A percentile compares a stretch with the other conserved stretches of the same genome.
Evolutionary conservation across 2,329 filamentous ascomycete genomes (phyloP).

Genomic region (Chalaropsis ovoidea): DNA sequence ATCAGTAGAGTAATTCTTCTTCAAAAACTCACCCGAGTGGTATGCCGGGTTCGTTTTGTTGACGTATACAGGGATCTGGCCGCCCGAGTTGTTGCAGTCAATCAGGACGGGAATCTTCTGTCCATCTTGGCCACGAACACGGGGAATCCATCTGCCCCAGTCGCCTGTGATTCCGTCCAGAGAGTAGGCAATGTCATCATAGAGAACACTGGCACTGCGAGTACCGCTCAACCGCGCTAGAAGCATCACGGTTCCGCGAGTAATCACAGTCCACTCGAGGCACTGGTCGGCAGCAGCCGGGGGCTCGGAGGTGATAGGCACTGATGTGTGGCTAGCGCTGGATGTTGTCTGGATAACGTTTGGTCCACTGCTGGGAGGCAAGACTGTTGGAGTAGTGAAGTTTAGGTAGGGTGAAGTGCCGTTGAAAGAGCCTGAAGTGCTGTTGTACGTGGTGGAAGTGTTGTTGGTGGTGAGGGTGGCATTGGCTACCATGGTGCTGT

Average conservation of each 20-base stretch:
- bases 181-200: constrained; percentile 24
- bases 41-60: constrained; percentile 22
- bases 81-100: constrained; percentile 24
- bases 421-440: not conserved
- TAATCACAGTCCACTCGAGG: constrained; percentile 25
- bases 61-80: constrained; percentile 22
- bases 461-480: constrained; percentile 1
- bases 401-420: constrained; percentile 16
- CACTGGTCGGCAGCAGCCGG: constrained; percentile 17
- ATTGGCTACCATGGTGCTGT: not conserved
- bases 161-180: constrained; percentile 22
- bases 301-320: not conserved
- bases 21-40: constrained; percentile 18
- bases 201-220: constrained; percentile 23
- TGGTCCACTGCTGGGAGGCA: not conserved
- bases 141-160: constrained; percentile 23
- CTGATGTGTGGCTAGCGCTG: not conserved
- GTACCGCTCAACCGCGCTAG: constrained; percentile 19
- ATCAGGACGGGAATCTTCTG: constrained; percentile 16
- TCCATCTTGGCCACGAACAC: constrained; percentile 2
- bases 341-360: not conserved
- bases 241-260: constrained; percentile 23
- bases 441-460: constrained; percentile 2
- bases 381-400: not conserved
- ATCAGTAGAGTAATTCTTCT: constrained; percentile 16